Base-by-base conservation (phyloP, 805 yeast species). In the Metschnikowia dekortorum region DNA sequence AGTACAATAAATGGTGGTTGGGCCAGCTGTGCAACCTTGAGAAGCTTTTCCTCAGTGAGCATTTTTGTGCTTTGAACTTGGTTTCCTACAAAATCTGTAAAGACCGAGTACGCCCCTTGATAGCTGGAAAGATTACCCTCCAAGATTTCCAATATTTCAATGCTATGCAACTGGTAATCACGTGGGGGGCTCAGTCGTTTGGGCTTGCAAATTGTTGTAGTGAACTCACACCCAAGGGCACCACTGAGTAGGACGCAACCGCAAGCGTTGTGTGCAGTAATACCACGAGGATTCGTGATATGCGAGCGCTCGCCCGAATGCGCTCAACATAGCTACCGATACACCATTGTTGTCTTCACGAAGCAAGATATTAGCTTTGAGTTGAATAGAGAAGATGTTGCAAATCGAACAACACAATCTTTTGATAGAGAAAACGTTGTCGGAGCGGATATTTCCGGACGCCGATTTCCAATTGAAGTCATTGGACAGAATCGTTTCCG, bases 401-500 rank as follows among this genome's bases (percentile, higher is more conserved):
- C 90, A 90, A 63, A 78, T 94, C 55, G 91, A 89, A 64, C 85
- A 86, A 56, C 84, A 87, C 64, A 94, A 94, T 64, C 76, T 90
- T 48, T 79, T 95, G 60, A 77, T 94, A 57, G 83, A 89, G 64
- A 85, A 88, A 57, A 83, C 96, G 1, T 77, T 94, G 56, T 78
- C 82, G 33, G 96, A 87, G 64, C 81, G 90, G 46, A 71, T 87
- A 47, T 66, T 73, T 26, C 70, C 74, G 28, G 83, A 74, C 22
- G 50, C 59, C 2, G 59, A 46, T 13, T 54, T 58, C 1, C 46
- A 55, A 28, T 50, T 58, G 39, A 71, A 78, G 44, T 70, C 81
- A 6, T 74, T 89, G 55, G 97, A 94, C 69, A 82, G 97, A 67
- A 83, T 92, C 54, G 81, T 94, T 55, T 85, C 96, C 37, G 99